A percentile compares a stretch with the other conserved stretches of the same genome.
Evolutionary conservation across 108 stramenopile genomes (phyloP).

Genomic region (Skeletonema potamos): DNA sequence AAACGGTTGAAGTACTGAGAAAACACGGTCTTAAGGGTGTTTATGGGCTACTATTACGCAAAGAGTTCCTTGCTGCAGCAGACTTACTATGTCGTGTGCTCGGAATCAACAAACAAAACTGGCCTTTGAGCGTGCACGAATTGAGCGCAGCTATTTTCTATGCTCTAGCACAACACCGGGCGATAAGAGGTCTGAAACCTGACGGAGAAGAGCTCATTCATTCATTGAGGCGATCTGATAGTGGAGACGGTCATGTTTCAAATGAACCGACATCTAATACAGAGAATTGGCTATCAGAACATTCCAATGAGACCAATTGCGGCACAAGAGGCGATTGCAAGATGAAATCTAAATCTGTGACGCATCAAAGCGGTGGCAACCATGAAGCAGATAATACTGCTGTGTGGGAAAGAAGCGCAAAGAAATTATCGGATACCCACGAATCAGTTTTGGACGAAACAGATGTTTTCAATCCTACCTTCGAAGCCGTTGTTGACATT

Average conservation of each 20-base stretch:
- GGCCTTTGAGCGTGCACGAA: constrained; percentile 91
- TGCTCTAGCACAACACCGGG: constrained; percentile 89
- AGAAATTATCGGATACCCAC: constrained; percentile 2
- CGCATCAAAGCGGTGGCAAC: not conserved
- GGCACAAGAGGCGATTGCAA: not conserved
- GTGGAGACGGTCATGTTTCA: not conserved
- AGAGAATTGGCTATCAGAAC: not conserved
- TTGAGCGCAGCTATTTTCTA: constrained; percentile 96
- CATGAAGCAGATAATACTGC: constrained; percentile 18
- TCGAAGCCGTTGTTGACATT: constrained; percentile 33
- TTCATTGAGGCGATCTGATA: constrained; percentile 33
- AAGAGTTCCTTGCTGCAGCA: constrained; percentile 93
- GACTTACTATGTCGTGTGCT: constrained; percentile 82
- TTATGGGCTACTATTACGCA: constrained; percentile 85
- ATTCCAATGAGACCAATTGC: not conserved
- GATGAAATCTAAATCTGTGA: not conserved
- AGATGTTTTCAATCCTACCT: constrained; percentile 44
- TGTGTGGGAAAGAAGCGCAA: constrained; percentile 10
- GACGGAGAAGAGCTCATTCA: constrained; percentile 86
- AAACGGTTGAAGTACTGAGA: constrained; percentile 90
- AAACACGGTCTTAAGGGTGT: constrained; percentile 92
- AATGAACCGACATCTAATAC: not conserved
- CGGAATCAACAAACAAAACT: constrained; percentile 83
- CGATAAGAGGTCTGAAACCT: constrained; percentile 83
- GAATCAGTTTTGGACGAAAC: constrained; percentile 48